Evolutionary conservation across 192 early-diverging fungal genomes (phyloP).

Genomic region (Rhizoclosmatium globosum): DNA sequence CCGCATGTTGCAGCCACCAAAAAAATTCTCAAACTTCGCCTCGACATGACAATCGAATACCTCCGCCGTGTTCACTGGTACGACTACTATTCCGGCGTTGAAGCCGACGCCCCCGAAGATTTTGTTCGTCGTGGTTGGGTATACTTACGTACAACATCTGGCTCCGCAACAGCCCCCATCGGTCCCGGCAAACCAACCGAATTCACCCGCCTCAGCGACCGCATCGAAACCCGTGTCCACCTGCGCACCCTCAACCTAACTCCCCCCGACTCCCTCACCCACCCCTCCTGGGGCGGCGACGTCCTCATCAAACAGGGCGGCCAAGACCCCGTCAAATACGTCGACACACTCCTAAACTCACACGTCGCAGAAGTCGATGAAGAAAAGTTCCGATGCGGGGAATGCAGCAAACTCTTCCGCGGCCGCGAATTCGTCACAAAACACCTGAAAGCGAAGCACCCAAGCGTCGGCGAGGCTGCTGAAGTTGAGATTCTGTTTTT

Average conservation of each 20-base stretch:
- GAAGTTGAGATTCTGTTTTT: slow-evolving; percentile 77
- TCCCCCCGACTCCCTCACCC: slow-evolving; percentile 21
- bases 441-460: slow-evolving; percentile 92
- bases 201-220: slow-evolving; percentile 10
- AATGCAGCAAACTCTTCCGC: slow-evolving; percentile 93
- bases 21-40: slow-evolving; percentile 43
- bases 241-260: slow-evolving; percentile 49
- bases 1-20: slow-evolving; percentile 4
- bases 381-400: slow-evolving; percentile 86
- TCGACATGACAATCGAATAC: slow-evolving; percentile 89
- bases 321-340: slow-evolving; percentile 44
- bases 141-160: too few relatives aligned
- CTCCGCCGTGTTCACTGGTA: slow-evolving; percentile 90
- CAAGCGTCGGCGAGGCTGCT: slow-evolving; percentile 69
- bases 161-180: slow-evolving; percentile 50
- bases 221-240: slow-evolving; percentile 59
- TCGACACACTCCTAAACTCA: slow-evolving; percentile 59
- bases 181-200: slow-evolving; percentile 28
- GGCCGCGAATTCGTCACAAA: slow-evolving; percentile 94
- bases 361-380: slow-evolving; percentile 74
- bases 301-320: slow-evolving; percentile 50
- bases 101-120: slow-evolving; percentile 83
- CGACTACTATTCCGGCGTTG: slow-evolving; percentile 91
- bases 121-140: slow-evolving; percentile 78
- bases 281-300: slow-evolving; percentile 19